Evolutionary conservation across 2,329 filamentous ascomycete genomes (phyloP), one percentile per base, ranked within the genome.

Genomic region (Cladosporium austrohemisphaericum): DNA sequence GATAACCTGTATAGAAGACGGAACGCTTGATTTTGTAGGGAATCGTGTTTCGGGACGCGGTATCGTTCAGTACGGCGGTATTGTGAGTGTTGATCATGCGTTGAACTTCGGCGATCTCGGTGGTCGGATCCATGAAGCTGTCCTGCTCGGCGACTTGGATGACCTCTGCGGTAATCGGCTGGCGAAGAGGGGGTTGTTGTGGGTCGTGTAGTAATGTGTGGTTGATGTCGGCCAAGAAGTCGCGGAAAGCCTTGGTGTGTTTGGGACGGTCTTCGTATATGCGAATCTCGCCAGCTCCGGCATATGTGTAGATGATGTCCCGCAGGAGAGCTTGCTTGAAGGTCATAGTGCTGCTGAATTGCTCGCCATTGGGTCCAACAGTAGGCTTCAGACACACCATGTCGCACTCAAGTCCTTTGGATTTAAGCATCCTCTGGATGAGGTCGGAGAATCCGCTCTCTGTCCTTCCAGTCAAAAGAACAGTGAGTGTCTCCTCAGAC

Each of bases 21-120:
- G 83, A 88, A 65, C 91, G 91, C 67, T 88, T 89, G 65, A 98
- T 88, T 58, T 80, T 77, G 52, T 93, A 71, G 1, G 71, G 76
- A 37, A 71, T 68, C 26, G 72, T 69, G 38, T 69, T 68, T 8
- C 65, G 64, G 1, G 74, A 73, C 32, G 72, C 74, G 8, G 66
- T 72, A 51, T 64, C 68, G 41, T 55, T 68, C 56, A 72, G 69
- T 32, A 85, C 69, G 19, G 79, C 71, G 3, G 72, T 69, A 65
- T 97, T 98, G 73, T 97, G 92, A 16, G 79, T 76, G 64, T 95
- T 92, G 70, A 97, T 85, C 75, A 96, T 85, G 57, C 85, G 84
- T 69, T 96, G 91, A 11, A 97, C 81, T 65, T 92, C 85, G 13
- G 86, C 84, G 28, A 91, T 79, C 70, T 96, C 91, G 14, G 79